Evolutionary conservation across 2,329 filamentous ascomycete genomes (phyloP), one percentile per base, ranked within the genome.

Genomic region (Raffaelea arxii): DNA sequence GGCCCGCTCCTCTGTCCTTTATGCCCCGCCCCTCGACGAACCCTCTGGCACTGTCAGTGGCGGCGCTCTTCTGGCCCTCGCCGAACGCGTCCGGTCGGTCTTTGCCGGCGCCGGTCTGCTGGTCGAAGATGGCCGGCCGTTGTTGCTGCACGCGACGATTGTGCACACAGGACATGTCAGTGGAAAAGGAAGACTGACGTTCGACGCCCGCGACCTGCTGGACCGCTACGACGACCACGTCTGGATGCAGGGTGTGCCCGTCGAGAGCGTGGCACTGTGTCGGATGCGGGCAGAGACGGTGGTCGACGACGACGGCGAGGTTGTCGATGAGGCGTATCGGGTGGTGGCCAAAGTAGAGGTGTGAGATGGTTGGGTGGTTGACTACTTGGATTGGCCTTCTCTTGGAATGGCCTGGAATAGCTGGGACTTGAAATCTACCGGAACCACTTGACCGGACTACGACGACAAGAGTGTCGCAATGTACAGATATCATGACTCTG

Each of bases 131-230:
- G 64, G 67, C 12, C 68, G 86, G 46, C 75, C 78, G 6, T 62
- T 96, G 51, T 73, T 86, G 19, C 65, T 96, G 44, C 91, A 96
- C 59, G 88, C 86, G 18, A 96, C 91, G 0, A 67, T 96, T 4
- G 65, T 92, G 43, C 95, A 96, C 62, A 94, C 89, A 0, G 77
- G 89, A 14, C 94, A 95, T 59, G 79, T 80, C 38, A 77, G 72
- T 50, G 57, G 44, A 47, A 52, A 46, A 52, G 49, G 44, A 52
- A 57, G 58, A 54, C 46, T 74, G 53, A 69, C 65, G 19, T 59
- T 82, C 54, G 73, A 85, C 58, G 78, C 74, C 10, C 65, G 65
- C 43, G 69, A 65, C 11, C 60, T 80, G n/a, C 44, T 82, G n/a
- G 70, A 75, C 37, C 63, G 68, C 48, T 88, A 82, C 56, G 70